Evolutionary conservation across 306 rosid species (phyloP).

Genomic region (Gillenia trifoliata): DNA sequence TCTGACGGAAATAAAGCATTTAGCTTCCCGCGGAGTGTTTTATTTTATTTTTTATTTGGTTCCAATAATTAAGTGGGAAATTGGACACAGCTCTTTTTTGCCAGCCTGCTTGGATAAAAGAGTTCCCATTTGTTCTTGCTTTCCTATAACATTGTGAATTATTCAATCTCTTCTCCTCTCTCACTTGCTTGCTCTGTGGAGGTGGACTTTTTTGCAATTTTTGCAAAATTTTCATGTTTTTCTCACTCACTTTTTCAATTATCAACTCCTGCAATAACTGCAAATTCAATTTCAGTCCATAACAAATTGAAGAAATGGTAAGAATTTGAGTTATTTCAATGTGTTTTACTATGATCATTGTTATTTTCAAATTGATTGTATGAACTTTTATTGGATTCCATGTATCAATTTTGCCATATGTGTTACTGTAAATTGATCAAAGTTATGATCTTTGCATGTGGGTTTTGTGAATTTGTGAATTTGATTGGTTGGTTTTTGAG

Average conservation of each 20-base stretch:
- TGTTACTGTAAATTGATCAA: not conserved
- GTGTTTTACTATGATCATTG: not conserved
- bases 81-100: constrained; percentile 11
- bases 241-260: not conserved
- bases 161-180: not conserved
- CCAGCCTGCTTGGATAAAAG: not conserved
- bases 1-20: constrained; percentile 32
- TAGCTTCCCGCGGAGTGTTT: constrained; percentile 50
- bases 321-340: constrained; percentile 2
- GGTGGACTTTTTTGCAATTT: not conserved
- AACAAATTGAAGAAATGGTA: constrained; percentile 46
- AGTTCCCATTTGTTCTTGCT: not conserved
- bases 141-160: not conserved
- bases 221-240: not conserved
- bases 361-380: not conserved
- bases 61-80: not conserved
- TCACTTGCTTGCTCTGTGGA: not conserved
- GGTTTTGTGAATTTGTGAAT: not conserved
- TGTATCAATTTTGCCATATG: not conserved
- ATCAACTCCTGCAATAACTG: constrained; percentile 30
- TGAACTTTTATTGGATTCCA: not conserved
- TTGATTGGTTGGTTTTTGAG: not conserved
- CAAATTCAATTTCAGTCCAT: constrained; percentile 28
- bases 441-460: not conserved
- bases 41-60: not conserved